Evolutionary conservation across 2,329 filamentous ascomycete genomes (phyloP).

Genomic region (Juglanconis sp.): DNA sequence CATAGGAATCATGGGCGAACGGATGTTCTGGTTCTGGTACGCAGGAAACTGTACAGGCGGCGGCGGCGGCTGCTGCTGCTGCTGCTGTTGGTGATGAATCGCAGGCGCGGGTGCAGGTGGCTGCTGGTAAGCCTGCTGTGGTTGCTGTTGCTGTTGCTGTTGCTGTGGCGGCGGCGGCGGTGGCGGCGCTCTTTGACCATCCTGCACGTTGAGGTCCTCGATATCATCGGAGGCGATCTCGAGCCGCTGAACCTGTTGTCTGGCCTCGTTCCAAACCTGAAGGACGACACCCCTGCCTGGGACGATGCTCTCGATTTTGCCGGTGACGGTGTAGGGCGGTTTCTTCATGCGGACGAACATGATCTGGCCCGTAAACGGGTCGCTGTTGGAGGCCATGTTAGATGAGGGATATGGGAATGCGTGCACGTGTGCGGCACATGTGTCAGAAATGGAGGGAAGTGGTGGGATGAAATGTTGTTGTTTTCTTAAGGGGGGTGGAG

Average conservation of each 20-base stretch:
- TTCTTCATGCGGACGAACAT: constrained; percentile 15
- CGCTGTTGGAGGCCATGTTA: constrained; percentile 7
- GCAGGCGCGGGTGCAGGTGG: constrained; percentile 2
- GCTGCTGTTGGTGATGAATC: background rate
- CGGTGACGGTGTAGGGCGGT: constrained; percentile 15
- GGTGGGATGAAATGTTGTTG: background rate
- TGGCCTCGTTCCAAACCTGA: constrained; percentile 13
- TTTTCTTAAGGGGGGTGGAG: background rate
- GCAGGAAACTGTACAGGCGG: constrained; percentile 4
- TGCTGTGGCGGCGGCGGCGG: background rate
- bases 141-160: background rate
- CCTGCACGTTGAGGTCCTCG: constrained; percentile 14
- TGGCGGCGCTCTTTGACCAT: background rate
- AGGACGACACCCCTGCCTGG: constrained; percentile 15
- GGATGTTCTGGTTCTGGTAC: constrained; percentile 1
- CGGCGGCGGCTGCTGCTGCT: background rate
- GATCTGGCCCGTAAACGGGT: constrained; percentile 9
- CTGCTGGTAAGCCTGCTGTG: constrained; percentile 6
- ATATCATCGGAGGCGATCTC: constrained; percentile 14
- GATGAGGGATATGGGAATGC: background rate
- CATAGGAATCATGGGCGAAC: background rate
- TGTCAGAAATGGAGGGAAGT: background rate
- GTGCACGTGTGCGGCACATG: background rate
- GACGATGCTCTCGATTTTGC: constrained; percentile 15
- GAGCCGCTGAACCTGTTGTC: constrained; percentile 6